Evolutionary conservation across 306 rosid species (phyloP), one percentile per base, ranked within the genome.

Genomic region (Trifolium repens): DNA sequence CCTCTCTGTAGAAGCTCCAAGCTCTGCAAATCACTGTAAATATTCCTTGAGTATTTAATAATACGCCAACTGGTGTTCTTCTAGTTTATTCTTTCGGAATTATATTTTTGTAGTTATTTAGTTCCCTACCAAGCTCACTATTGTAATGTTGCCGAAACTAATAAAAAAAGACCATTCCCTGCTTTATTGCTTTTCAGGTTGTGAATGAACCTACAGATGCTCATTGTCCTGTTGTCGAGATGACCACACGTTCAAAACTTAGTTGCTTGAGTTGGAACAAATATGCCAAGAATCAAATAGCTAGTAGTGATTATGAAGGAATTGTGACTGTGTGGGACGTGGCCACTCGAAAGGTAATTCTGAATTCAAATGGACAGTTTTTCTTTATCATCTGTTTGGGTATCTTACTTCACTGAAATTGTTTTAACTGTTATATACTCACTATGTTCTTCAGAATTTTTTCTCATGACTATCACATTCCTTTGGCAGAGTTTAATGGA

Each of bases 191-290:
- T 79, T 73, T 81, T 49, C 85, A 94, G 97, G 96, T 92, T 80
- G 91, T 92, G 79, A 94, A 92, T 79, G 96, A 92, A 82, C 92
- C 96, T 78, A 81, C 92, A 78, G 96, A 90, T 70, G 84, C 84
- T 75, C 99, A 89, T 79, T 92, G 90, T 79, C 96, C 99, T 58
- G 89, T 92, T 58, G 96, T 92, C 82, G 99, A 94, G 84, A 92
- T 94, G 97, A 81, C 96, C 59, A 92, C 99, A 8, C 97, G 99
- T 49, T 87, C 97, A 78, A 94, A 94, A 85, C 96, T 94, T 68
- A 92, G 99, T 84, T 94, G 99, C 89, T 83, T 94, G 92, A 94
- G 99, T 87, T 94, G 99, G 99, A 89, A 92, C 80, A 94, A 94
- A 77, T 86, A 52, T 82, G 84, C 90, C 16, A 94, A 94, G 90